Evolutionary conservation across 371 early-diverging fungal species (phyloP).

Genomic region (Lichtheimia ramosa): DNA sequence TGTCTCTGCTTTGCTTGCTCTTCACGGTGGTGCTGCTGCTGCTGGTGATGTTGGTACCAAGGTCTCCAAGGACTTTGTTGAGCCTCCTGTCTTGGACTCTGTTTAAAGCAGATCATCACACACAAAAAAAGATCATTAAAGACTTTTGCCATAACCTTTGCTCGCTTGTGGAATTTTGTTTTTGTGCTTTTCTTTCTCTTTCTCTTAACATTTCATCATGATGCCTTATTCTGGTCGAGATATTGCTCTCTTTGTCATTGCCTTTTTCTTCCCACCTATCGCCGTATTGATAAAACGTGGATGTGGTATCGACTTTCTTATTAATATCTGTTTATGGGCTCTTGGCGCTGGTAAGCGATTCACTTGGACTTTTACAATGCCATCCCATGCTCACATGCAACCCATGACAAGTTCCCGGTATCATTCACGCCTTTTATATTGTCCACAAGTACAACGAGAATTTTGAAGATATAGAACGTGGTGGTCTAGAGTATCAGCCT

Average conservation of each 20-base stretch:
- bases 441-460: constrained; percentile 51
- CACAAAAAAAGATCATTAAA: constrained; percentile 1
- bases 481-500: constrained; percentile 40
- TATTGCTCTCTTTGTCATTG: constrained; percentile 58
- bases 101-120: constrained; percentile 54
- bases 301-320: constrained; percentile 64
- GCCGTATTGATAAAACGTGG: constrained; percentile 66
- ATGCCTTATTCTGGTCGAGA: constrained; percentile 52
- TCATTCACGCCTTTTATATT: constrained; percentile 52
- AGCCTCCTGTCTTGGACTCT: constrained; percentile 75
- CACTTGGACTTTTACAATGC: too few species aligned
- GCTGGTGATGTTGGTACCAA: constrained; percentile 84
- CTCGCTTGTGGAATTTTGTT: background rate
- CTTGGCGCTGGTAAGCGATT: constrained; percentile 52
- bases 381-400: too few species aligned
- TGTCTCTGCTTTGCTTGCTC: constrained; percentile 94
- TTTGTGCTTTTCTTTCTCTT: background rate
- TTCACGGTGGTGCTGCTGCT: constrained; percentile 85
- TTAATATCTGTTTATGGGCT: constrained; percentile 64
- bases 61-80: constrained; percentile 79
- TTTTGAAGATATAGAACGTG: constrained; percentile 46
- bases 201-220: constrained; percentile 13
- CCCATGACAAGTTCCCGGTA: constrained; percentile 38
- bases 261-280: constrained; percentile 75
- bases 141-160: background rate